A percentile compares a stretch with the other conserved stretches of the same genome.
Conservation (phyloP, 371 early-diverging fungal species). For the Rhizopus delemar region DNA sequence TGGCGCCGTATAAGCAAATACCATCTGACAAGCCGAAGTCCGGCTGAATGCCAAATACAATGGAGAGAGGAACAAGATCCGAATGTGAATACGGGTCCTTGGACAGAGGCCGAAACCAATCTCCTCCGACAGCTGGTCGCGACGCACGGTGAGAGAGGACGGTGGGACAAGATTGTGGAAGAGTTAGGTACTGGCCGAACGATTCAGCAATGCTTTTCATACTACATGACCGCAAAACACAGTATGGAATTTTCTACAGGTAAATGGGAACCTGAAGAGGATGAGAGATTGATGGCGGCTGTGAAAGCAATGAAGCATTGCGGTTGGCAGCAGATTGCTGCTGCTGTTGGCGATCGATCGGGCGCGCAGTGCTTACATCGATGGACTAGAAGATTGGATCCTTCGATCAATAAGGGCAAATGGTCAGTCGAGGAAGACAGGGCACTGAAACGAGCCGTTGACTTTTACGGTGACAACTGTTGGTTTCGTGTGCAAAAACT, state of each 20-base stretch:
- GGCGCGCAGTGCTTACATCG: conserved; percentile 83
- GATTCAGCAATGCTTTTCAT: conserved; percentile 77
- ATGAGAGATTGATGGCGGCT: conserved; percentile 46
- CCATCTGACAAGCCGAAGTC: conserved; percentile 63
- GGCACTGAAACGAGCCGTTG: conserved; percentile 64
- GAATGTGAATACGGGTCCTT: conserved; percentile 71
- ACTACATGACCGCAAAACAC: conserved; percentile 48
- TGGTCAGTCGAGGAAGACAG: conserved; percentile 80
- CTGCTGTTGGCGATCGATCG: conserved; percentile 65
- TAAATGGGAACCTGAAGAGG: conserved; percentile 77
- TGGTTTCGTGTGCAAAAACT: conserved; percentile 78
- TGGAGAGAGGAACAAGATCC: conserved; percentile 86
- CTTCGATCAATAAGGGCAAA: conserved; percentile 72
- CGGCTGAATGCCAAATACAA: conserved; percentile 77
- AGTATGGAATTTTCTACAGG: conserved; percentile 57
- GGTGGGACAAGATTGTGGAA: conserved; percentile 66
- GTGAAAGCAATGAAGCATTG: conserved; percentile 60
- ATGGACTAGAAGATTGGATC: conserved; percentile 78
- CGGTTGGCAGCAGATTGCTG: conserved; percentile 71
- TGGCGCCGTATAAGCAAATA: conserved; percentile 66
- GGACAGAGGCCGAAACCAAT: conserved; percentile 62
- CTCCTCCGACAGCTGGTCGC: conserved; percentile 52
- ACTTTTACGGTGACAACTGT: conserved; percentile 66
- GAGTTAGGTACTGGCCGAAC: conserved; percentile 69
- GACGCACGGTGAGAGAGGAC: conserved; percentile 38